Evolutionary conservation across 352 stramenopile genomes (phyloP).

Genomic region (Globisporangium recalcitrans): DNA sequence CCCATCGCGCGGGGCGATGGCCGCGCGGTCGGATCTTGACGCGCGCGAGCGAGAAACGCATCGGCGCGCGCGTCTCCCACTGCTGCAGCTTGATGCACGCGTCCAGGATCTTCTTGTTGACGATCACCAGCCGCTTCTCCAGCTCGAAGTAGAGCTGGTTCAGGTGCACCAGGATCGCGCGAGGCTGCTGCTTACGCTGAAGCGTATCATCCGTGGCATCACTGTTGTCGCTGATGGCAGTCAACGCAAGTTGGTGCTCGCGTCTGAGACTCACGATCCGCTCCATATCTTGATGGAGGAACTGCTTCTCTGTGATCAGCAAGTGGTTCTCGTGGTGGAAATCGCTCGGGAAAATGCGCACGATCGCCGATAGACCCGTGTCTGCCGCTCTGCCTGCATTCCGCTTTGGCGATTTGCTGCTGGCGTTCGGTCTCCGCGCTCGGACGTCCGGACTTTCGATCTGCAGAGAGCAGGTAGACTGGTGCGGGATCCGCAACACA

Average conservation of each 20-base stretch:
- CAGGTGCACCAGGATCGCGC: conserved; percentile 43
- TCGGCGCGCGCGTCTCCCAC: neutral
- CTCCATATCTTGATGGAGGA: conserved; percentile 53
- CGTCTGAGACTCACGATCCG: conserved; percentile 24
- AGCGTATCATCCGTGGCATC: neutral
- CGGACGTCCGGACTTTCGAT: conserved; percentile 21
- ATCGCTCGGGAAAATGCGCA: conserved; percentile 57
- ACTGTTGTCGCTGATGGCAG: neutral
- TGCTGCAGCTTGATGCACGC: conserved; percentile 48
- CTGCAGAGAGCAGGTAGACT: conserved; percentile 16
- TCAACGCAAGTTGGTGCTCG: conserved; percentile 13
- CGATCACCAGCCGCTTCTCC: conserved; percentile 48
- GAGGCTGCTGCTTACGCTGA: conserved; percentile 17
- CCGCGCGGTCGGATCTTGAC: conserved; percentile 38
- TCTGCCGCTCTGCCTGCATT: neutral
- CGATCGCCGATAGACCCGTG: conserved; percentile 22
- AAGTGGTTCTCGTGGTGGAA: conserved; percentile 38
- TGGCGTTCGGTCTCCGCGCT: neutral
- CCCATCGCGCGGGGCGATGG: conserved; percentile 32
- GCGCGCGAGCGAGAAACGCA: conserved; percentile 29
- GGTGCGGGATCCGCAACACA: conserved; percentile 37
- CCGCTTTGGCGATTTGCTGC: neutral
- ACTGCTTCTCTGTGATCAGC: conserved; percentile 51
- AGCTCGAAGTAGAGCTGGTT: conserved; percentile 40
- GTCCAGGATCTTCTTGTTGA: conserved; percentile 53